Evolutionary conservation across 306 rosid genomes (phyloP).

Genomic region (Begonia loranthoides): DNA sequence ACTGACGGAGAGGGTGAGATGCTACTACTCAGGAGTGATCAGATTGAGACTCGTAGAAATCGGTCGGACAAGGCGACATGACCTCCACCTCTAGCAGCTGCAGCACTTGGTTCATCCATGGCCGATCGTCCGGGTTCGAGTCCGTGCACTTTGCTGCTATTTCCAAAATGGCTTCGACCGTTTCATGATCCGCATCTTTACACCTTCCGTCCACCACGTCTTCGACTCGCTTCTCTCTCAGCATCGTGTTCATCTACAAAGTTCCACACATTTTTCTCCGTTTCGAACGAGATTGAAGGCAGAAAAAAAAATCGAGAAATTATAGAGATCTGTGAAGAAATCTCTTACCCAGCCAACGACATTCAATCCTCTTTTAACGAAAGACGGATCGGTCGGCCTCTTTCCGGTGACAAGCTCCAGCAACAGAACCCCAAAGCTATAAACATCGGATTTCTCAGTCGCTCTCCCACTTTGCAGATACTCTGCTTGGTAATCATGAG

Average conservation of each 20-base stretch:
- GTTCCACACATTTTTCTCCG: neutral
- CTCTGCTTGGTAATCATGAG: conserved; percentile 26
- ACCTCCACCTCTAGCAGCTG: conserved; percentile 84
- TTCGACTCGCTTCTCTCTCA: conserved; percentile 58
- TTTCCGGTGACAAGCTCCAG: conserved; percentile 95
- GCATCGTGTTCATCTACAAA: conserved; percentile 58
- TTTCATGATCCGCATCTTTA: conserved; percentile 46
- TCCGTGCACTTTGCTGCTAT: conserved; percentile 78
- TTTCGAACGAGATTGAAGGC: neutral
- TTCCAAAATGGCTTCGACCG: conserved; percentile 67
- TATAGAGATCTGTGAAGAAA: conserved; percentile 8
- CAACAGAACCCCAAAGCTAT: conserved; percentile 89
- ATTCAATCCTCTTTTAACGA: conserved; percentile 70
- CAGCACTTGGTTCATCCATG: conserved; percentile 67
- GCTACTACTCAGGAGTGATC: conserved; percentile 25
- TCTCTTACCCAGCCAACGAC: conserved; percentile 97
- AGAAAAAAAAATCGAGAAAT: neutral
- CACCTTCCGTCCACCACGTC: conserved; percentile 68
- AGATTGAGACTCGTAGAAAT: conserved; percentile 73
- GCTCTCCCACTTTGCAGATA: conserved; percentile 95
- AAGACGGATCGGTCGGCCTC: conserved; percentile 91
- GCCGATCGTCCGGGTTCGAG: conserved; percentile 76
- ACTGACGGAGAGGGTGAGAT: too few species aligned
- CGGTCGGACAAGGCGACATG: conserved; percentile 77
- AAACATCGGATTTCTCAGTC: conserved; percentile 87